Evolutionary conservation across 2,329 filamentous ascomycete genomes (phyloP).

Genomic region (Cytospora paraplurivora): DNA sequence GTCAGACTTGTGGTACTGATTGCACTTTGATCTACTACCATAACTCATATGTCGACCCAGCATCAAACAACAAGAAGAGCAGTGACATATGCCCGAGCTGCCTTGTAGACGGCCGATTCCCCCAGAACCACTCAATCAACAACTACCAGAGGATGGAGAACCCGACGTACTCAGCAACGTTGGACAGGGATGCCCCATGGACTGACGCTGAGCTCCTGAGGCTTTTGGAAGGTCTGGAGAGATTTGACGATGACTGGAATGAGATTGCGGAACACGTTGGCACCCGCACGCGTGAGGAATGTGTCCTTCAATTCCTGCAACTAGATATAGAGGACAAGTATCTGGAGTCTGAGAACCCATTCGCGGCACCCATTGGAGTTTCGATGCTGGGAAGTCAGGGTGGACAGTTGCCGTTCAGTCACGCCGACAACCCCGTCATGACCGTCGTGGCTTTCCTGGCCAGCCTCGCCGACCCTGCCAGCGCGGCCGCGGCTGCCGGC

Average conservation of each 20-base stretch:
- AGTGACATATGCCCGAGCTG: slow-evolving; percentile 92
- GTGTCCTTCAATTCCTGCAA: slow-evolving; percentile 93
- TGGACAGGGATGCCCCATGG: slow-evolving; percentile 87
- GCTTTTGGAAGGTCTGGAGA: slow-evolving; percentile 86
- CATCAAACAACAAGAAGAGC: slow-evolving; percentile 65
- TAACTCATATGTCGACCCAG: slow-evolving; percentile 53
- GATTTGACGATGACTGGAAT: slow-evolving; percentile 95
- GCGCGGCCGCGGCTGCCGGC: slow-evolving; percentile 86
- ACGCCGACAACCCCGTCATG: slow-evolving; percentile 94
- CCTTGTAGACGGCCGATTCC: slow-evolving; percentile 81
- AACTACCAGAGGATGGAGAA: slow-evolving; percentile 92
- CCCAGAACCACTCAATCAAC: slow-evolving; percentile 72
- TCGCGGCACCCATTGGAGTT: slow-evolving; percentile 59
- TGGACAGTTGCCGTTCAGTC: slow-evolving; percentile 84
- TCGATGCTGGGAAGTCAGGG: slow-evolving; percentile 70
- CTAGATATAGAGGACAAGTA: slow-evolving; percentile 98
- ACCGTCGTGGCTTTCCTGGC: slow-evolving; percentile 94
- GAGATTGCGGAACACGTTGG: slow-evolving; percentile 90
- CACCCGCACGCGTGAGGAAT: slow-evolving; percentile 90
- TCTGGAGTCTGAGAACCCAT: slow-evolving; percentile 71
- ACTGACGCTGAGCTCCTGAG: slow-evolving; percentile 86
- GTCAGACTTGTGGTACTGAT: slow-evolving; percentile 89
- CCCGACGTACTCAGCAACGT: slow-evolving; percentile 73
- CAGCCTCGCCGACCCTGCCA: slow-evolving; percentile 83
- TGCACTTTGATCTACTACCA: slow-evolving; percentile 70